Evolutionary conservation across 768 basidiomycete genomes (phyloP).

Genomic region (Pluteus cervinus): DNA sequence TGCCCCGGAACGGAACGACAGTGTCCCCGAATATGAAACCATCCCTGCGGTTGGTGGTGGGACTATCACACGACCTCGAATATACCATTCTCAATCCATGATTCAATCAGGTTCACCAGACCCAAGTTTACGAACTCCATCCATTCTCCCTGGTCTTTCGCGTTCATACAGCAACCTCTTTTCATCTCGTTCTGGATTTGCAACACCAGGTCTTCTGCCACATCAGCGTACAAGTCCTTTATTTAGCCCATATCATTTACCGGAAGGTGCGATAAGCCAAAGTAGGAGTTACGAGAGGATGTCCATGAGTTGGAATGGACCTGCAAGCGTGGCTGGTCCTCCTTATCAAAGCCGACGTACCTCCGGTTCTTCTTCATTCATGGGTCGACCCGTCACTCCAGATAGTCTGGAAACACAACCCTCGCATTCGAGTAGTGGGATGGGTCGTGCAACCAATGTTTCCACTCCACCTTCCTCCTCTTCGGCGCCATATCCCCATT

Average conservation of each 20-base stretch:
- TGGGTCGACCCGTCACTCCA: conserved; percentile 36
- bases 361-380: conserved; percentile 10
- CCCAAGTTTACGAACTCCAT: conserved; percentile 13
- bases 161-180: conserved; percentile 7
- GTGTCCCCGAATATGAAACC: conserved; percentile 69
- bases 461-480: conserved; percentile 8
- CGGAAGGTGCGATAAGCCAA: too few relatives aligned
- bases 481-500: conserved; percentile 9
- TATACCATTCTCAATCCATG: conserved; percentile 81
- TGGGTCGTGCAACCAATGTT: too few relatives aligned
- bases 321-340: background rate
- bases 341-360: conserved; percentile 2
- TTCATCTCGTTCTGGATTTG: conserved; percentile 15
- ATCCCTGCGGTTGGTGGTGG: conserved; percentile 93
- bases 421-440: conserved; percentile 42
- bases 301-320: too few relatives aligned
- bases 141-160: conserved; percentile 13
- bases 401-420: conserved; percentile 46
- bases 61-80: conserved; percentile 75
- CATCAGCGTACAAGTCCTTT: conserved; percentile 13
- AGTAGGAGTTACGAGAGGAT: too few relatives aligned
- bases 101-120: conserved; percentile 40
- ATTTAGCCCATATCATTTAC: conserved; percentile 17
- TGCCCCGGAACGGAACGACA: conserved; percentile 34
- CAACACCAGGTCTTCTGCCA: conserved; percentile 20